A percentile compares a stretch with the other conserved stretches of the same genome.
Conservation (phyloP, 257 asterid genomes). For the Asclepias syriaca region DNA sequence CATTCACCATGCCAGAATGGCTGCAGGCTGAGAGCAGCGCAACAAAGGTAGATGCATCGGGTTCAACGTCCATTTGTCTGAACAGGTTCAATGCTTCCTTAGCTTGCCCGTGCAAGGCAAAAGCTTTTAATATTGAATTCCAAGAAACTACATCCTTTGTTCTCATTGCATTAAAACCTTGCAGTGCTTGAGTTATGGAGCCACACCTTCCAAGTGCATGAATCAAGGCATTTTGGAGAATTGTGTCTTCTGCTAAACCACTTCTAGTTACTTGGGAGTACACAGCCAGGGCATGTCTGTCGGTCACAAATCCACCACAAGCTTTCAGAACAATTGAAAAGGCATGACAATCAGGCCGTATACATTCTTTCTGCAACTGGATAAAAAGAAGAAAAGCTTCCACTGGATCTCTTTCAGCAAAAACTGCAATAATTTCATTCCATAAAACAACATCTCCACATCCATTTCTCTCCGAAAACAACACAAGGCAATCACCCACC, state of each 20-base stretch:
- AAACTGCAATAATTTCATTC: slow-evolving; percentile 67
- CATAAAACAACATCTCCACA: slow-evolving; percentile 62
- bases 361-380: slow-evolving; percentile 44
- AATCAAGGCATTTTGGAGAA: slow-evolving; percentile 55
- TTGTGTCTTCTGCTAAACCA: slow-evolving; percentile 41
- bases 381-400: slow-evolving; percentile 47
- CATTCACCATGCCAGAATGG: slow-evolving; percentile 73
- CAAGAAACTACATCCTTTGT: slow-evolving; percentile 60
- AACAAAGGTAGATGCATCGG: slow-evolving; percentile 65
- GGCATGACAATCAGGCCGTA: slow-evolving; percentile 48
- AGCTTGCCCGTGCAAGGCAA: slow-evolving; percentile 73
- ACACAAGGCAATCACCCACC: slow-evolving; percentile 34
- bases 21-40: slow-evolving; percentile 80
- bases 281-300: slow-evolving; percentile 46
- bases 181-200: slow-evolving; percentile 42
- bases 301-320: slow-evolving; percentile 65
- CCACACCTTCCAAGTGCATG: slow-evolving; percentile 88
- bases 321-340: slow-evolving; percentile 62
- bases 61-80: slow-evolving; percentile 45
- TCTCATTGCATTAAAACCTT: slow-evolving; percentile 50
- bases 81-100: slow-evolving; percentile 46
- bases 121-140: slow-evolving; percentile 79
- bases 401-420: slow-evolving; percentile 49
- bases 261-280: slow-evolving; percentile 50
- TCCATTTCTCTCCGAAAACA: slow-evolving; percentile 48